These are phyloP conservation scores for Trichoderma atroviride DNA, from an alignment of 2,329 filamentous ascomycete genomes.

Conservation along the genomic window DNA sequence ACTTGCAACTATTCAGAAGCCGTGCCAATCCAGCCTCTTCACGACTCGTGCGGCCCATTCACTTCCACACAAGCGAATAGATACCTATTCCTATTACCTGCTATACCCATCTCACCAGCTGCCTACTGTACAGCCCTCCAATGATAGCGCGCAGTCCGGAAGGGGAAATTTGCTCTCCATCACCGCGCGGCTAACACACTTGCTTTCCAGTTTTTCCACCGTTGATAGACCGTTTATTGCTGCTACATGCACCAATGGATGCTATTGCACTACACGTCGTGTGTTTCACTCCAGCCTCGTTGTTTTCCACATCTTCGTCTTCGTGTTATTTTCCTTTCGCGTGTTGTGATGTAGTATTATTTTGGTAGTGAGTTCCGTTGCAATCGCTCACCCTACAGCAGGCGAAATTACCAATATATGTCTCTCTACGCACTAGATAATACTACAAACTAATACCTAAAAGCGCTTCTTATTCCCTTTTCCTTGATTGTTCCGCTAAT, in stretches of 20 bases:
- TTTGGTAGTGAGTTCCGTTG: neutral
- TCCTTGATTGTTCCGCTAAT: neutral
- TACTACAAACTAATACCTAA: neutral
- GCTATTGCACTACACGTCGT: neutral
- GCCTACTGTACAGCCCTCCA: neutral
- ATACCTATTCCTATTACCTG: too few species aligned
- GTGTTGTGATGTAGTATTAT: neutral
- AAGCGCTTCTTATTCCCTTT: neutral
- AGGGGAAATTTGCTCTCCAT: neutral
- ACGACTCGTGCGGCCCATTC: neutral
- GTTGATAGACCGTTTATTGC: neutral
- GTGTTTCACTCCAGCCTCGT: neutral
- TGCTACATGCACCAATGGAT: neutral
- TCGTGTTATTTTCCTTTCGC: neutral
- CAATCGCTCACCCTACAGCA: neutral
- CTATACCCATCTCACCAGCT: too few species aligned
- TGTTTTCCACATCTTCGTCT: neutral
- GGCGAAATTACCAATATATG: neutral
- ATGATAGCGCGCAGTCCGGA: neutral
- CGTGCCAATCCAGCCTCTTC: neutral
- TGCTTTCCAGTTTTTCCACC: neutral
- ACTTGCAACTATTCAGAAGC: neutral
- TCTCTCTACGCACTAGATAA: neutral
- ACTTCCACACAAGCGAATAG: neutral
- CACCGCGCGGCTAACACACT: too few species aligned